Evolutionary conservation across 2,329 filamentous ascomycete species (phyloP).

Genomic region (Clarireedia hainanense): DNA sequence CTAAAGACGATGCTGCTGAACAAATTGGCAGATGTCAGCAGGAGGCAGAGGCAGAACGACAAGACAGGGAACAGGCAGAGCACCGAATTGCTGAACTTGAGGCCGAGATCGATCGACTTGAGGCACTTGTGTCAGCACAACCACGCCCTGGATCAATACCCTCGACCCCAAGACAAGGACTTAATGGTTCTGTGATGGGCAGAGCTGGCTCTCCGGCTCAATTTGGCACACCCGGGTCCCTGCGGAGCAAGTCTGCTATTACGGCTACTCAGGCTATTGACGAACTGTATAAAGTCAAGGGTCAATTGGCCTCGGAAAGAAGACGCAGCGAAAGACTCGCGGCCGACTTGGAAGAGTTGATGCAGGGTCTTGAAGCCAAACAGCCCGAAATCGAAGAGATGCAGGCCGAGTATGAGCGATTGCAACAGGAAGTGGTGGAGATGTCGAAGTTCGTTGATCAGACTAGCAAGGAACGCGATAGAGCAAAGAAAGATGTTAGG

Average conservation of each 20-base stretch:
- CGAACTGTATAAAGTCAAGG: conserved; percentile 60
- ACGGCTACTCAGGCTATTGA: conserved; percentile 57
- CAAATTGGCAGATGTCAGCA: conserved; percentile 45
- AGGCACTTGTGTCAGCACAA: conserved; percentile 41
- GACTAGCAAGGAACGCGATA: conserved; percentile 71
- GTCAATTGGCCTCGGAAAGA: conserved; percentile 65
- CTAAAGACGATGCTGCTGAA: conserved; percentile 54
- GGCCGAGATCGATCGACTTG: conserved; percentile 50
- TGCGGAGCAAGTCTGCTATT: conserved; percentile 45
- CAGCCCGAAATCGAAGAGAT: conserved; percentile 84
- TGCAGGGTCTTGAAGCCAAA: conserved; percentile 75
- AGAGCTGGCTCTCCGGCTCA: conserved; percentile 46
- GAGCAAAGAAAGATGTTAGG: conserved; percentile 67
- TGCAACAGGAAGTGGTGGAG: conserved; percentile 73
- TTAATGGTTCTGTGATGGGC: conserved; percentile 45
- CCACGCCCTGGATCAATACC: conserved; percentile 40
- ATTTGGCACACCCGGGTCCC: conserved; percentile 52
- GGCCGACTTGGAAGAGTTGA: conserved; percentile 75
- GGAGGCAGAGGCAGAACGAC: conserved; percentile 47
- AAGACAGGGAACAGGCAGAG: conserved; percentile 55
- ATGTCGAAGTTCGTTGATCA: conserved; percentile 81
- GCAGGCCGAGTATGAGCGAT: conserved; percentile 68
- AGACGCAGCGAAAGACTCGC: conserved; percentile 67
- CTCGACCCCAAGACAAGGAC: conserved; percentile 46
- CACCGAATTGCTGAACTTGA: conserved; percentile 58